phyloP scores from a whole-genome alignment of 2,329 filamentous ascomycete genomes.

The Calycina marina region DNA sequence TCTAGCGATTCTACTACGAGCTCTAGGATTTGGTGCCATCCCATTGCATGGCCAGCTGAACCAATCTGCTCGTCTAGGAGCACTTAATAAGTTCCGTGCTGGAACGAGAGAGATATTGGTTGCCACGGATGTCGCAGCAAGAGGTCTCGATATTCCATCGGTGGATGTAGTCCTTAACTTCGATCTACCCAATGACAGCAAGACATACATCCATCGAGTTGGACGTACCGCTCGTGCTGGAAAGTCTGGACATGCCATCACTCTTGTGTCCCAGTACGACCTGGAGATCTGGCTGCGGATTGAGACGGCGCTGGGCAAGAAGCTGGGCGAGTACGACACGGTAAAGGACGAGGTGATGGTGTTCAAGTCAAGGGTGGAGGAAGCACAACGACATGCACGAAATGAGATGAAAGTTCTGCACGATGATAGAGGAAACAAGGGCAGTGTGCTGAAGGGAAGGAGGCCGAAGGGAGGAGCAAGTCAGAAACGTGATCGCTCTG shows the following conservation, averaged over 20 bases:
- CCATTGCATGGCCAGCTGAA: conserved; percentile 86
- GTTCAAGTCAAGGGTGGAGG: conserved; percentile 61
- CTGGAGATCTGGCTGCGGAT: conserved; percentile 69
- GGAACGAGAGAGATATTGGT: conserved; percentile 75
- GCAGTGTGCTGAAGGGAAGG: conserved; percentile 32
- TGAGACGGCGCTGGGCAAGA: conserved; percentile 67
- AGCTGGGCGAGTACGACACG: conserved; percentile 52
- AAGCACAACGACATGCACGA: conserved; percentile 68
- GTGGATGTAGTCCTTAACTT: conserved; percentile 81
- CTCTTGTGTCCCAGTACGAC: conserved; percentile 77
- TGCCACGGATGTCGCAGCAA: conserved; percentile 84
- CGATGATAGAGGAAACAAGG: conserved; percentile 45
- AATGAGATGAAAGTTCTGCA: conserved; percentile 69
- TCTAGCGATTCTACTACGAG: conserved; percentile 66
- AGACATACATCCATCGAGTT: conserved; percentile 84
- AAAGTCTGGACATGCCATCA: conserved; percentile 69
- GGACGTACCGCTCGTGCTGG: conserved; percentile 80
- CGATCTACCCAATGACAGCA: conserved; percentile 70
- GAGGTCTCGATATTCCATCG: conserved; percentile 84
- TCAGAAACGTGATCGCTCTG: conserved; percentile 35
- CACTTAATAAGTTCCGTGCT: conserved; percentile 78
- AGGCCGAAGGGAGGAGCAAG: conserved; percentile 30
- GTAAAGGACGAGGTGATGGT: conserved; percentile 78
- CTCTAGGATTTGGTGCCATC: conserved; percentile 78
- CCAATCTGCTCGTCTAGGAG: conserved; percentile 73